Evolutionary conservation across 139 green algal species (phyloP), one percentile per base, ranked within the genome.

Genomic region (Chlamydomonas eustigma): DNA sequence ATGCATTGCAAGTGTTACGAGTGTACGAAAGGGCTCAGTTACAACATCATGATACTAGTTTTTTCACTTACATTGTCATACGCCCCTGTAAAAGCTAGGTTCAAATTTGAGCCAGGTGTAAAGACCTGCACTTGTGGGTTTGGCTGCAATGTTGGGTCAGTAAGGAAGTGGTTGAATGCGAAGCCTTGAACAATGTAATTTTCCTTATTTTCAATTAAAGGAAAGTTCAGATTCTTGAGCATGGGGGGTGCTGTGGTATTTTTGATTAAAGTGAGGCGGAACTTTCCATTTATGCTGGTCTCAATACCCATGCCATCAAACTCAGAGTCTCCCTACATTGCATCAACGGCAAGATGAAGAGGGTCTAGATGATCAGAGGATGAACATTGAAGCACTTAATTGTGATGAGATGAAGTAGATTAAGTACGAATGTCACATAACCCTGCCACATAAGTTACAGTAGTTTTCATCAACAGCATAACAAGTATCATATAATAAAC

Each of bases 181-280:
- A 87, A 92, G 39, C 87, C 85, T 64, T 93, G 89, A 5, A 92
- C 78, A 1, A 92, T 52, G 33, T 76, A 92, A 64, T 86, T 83
- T 18, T 90, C 80, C 4, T 50, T 33, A 25, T 85, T 88, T 51
- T 89, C 83, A 64, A 90, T 77, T 3, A 92, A 76, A 1, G 87
- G 87, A 74, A 88, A 91, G 38, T 71, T 73, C 52, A 92, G 64
- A 28, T 73, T 76, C 33, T 79, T 34, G 30, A 80, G 28, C 18
- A 50, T 37, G 32, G 28, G 44, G 28, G 66, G 31, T n/a, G 36
- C 58, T 2, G 36, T 51, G 39, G 33, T 28, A 24, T n/a, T 22
- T 77, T 92, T 92, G 83, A 84, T 85, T 64, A 92, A 69, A 0
- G 87, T 92, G 38, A 92, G 64, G 63, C 86, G 87, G 74, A 91